Conservation (phyloP, 2,329 filamentous ascomycete genomes). For the Alternaria panax region DNA sequence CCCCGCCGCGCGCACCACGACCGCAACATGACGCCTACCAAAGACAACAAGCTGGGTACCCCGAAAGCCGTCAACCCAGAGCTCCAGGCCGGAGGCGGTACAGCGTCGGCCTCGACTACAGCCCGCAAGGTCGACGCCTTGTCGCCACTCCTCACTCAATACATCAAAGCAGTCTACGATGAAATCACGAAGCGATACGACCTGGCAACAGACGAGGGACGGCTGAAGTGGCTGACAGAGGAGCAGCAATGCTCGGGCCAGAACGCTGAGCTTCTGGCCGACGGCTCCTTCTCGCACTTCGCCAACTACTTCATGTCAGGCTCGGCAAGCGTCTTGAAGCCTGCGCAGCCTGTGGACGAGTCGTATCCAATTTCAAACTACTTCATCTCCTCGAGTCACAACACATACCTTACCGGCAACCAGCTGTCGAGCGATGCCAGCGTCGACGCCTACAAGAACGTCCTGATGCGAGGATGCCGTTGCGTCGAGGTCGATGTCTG, state of each 20-base stretch:
- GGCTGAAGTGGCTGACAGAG: constrained; percentile 40
- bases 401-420: constrained; percentile 89
- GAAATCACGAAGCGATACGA: constrained; percentile 41
- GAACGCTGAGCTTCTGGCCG: constrained; percentile 36
- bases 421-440: constrained; percentile 82
- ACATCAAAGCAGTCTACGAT: constrained; percentile 41
- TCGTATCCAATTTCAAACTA: constrained; percentile 82
- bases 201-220: constrained; percentile 42
- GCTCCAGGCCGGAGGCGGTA: constrained; percentile 50
- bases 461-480: constrained; percentile 78
- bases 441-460: constrained; percentile 78
- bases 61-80: constrained; percentile 44
- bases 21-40: constrained; percentile 24
- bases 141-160: constrained; percentile 34
- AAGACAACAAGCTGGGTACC: constrained; percentile 42
- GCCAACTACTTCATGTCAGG: constrained; percentile 57
- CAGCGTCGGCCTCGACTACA: constrained; percentile 36
- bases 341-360: constrained; percentile 60
- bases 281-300: constrained; percentile 44
- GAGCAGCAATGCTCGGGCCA: constrained; percentile 37
- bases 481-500: constrained; percentile 97
- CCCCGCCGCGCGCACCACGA: neutral
- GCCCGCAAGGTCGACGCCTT: constrained; percentile 43
- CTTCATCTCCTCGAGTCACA: constrained; percentile 94
- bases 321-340: constrained; percentile 56